Conservation (phyloP, 768 basidiomycete species). For the Hortiboletus flavorubellus region DNA sequence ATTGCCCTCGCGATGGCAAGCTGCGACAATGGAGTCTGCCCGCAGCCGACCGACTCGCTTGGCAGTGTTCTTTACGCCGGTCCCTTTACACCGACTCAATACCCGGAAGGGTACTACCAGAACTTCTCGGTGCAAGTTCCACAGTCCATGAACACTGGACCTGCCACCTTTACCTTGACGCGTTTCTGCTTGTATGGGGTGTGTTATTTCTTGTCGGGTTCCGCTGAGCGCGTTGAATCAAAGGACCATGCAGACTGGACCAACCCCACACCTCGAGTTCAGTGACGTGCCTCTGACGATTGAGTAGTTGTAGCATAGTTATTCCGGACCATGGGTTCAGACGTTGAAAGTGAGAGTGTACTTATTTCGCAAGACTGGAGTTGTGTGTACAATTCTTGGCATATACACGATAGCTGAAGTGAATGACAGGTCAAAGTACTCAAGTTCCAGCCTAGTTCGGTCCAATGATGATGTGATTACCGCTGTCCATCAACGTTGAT, state of each 20-base stretch:
- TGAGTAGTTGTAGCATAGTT: not conserved
- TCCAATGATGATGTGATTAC: no score
- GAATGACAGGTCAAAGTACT: no score
- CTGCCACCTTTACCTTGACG: conserved; percentile 29
- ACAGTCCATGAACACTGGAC: conserved; percentile 5
- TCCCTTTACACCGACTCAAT: conserved; percentile 23
- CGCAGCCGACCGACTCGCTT: conserved; percentile 17
- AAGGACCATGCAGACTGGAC: conserved; percentile 15
- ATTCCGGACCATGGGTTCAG: not conserved
- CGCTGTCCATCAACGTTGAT: no score
- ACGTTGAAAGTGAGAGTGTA: not conserved
- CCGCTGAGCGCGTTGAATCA: not conserved
- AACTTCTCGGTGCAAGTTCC: conserved; percentile 25
- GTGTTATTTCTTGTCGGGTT: not conserved
- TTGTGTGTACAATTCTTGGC: no score
- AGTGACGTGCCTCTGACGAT: conserved; percentile 23
- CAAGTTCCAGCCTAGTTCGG: no score
- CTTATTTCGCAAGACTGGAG: no score
- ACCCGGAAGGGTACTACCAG: conserved; percentile 25
- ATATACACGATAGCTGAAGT: no score
- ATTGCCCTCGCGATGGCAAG: conserved; percentile 26
- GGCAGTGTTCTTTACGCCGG: conserved; percentile 30
- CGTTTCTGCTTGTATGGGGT: conserved; percentile 32
- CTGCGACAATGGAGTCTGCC: conserved; percentile 23
- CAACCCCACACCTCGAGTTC: conserved; percentile 28